phyloP scores from a whole-genome alignment of 2,329 filamentous ascomycete species.

The Botrytis galanthina region DNA sequence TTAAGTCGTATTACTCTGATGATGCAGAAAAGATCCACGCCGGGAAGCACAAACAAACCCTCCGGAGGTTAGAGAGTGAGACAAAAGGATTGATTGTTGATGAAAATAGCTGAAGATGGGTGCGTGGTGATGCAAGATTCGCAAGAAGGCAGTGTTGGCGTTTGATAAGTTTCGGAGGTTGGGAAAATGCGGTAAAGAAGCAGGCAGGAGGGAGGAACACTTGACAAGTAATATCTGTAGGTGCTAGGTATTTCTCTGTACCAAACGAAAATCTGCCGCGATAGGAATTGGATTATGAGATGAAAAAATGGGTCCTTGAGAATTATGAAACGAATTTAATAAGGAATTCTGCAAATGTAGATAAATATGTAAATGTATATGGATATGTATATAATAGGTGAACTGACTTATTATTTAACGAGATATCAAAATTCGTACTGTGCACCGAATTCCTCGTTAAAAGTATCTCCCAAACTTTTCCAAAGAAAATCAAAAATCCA shows the following conservation, averaged over 20 bases:
- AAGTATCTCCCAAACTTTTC: not conserved
- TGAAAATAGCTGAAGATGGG: slow-evolving; percentile 6
- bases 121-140: slow-evolving; percentile 6
- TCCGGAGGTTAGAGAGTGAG: slow-evolving; percentile 6
- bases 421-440: not conserved
- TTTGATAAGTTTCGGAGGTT: not conserved
- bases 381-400: not conserved
- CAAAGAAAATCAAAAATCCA: not conserved
- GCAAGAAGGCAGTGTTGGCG: slow-evolving; percentile 5
- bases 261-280: slow-evolving; percentile 5
- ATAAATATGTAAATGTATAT: not conserved
- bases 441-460: not conserved
- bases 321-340: not conserved
- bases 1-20: slow-evolving; percentile 4
- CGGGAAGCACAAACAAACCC: not conserved
- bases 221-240: slow-evolving; percentile 1
- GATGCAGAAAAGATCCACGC: slow-evolving; percentile 10
- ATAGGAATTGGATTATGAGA: slow-evolving; percentile 2
- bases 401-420: not conserved
- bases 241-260: not conserved
- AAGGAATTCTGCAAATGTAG: not conserved
- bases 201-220: not conserved
- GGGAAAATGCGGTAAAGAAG: slow-evolving; percentile 20
- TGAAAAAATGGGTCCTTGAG: slow-evolving; percentile 1
- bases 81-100: slow-evolving; percentile 1